Percentiles rank a stretch among this genome's conserved stretches.
phyloP scores from a whole-genome alignment of 768 basidiomycete species.

The Hygrocybe punicea region DNA sequence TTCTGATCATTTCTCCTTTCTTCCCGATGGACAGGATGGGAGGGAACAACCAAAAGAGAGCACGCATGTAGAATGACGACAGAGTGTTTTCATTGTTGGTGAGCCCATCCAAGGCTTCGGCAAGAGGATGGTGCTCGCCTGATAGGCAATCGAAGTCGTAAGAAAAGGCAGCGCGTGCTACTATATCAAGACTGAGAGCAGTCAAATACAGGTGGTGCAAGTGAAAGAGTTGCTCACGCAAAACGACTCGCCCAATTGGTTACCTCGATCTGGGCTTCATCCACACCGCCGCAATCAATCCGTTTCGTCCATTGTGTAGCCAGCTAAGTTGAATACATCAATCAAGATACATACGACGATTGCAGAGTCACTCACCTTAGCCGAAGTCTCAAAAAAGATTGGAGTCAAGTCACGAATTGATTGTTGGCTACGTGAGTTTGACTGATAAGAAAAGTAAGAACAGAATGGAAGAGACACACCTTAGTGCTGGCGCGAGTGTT shows the following conservation, averaged over 20 bases:
- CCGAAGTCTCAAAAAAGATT: conserved; percentile 55
- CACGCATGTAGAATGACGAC: conserved; percentile 62
- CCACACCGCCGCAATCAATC: conserved; percentile 39
- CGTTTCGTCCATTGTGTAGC: conserved; percentile 49
- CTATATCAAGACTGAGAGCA: conserved; percentile 49
- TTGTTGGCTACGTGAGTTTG: conserved; percentile 38
- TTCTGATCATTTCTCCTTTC: conserved; percentile 56
- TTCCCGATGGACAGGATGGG: conserved; percentile 53
- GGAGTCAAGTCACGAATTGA: conserved; percentile 50
- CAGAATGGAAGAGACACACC: conserved; percentile 30
- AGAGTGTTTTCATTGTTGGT: conserved; percentile 58
- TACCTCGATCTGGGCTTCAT: conserved; percentile 50
- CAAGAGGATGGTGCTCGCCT: conserved; percentile 46
- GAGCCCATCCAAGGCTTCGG: conserved; percentile 53
- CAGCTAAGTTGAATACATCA: conserved; percentile 18
- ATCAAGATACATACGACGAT: too few relatives aligned
- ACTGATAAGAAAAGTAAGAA: conserved; percentile 1
- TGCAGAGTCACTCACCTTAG: conserved; percentile 24
- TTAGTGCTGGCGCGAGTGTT: conserved; percentile 53
- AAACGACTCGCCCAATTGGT: conserved; percentile 60
- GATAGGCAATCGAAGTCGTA: conserved; percentile 59
- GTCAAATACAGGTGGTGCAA: conserved; percentile 1
- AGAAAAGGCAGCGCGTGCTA: conserved; percentile 60
- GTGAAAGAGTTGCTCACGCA: conserved; percentile 40
- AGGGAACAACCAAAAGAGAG: conserved; percentile 60